These are phyloP conservation scores for Anethum foeniculum DNA, from an alignment of 140 eudicot genomes.

Conservation along the genomic window DNA sequence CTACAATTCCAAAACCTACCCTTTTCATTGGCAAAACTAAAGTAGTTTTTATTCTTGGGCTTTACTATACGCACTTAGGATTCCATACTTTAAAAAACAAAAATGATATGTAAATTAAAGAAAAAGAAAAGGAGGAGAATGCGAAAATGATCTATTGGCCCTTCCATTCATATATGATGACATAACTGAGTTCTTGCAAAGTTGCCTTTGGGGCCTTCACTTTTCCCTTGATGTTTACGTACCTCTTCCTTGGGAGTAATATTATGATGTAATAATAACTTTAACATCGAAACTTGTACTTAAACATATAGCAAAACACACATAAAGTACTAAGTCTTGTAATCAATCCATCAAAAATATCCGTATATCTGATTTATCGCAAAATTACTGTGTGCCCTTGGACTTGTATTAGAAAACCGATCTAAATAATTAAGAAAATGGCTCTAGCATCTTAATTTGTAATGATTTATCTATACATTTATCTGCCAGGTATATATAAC, in stretches of 20 bases:
- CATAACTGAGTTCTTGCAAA: constrained; percentile 6
- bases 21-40: neutral
- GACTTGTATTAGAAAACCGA: too few species aligned
- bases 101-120: neutral
- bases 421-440: too few species aligned
- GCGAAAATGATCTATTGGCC: neutral
- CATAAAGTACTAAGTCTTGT: too few species aligned
- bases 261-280: neutral
- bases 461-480: neutral
- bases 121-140: neutral
- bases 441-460: neutral
- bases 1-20: neutral
- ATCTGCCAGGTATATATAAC: neutral
- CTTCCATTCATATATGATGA: constrained; percentile 1
- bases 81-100: neutral
- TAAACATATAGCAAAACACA: too few species aligned
- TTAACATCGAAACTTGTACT: neutral
- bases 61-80: constrained; percentile 5
- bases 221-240: neutral
- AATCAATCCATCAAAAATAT: too few species aligned
- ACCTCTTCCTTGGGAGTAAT: neutral
- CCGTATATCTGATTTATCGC: too few species aligned
- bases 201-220: constrained; percentile 12
- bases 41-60: constrained; percentile 5
- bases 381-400: too few species aligned